Evolutionary conservation across 768 basidiomycete genomes (phyloP).

Genomic region (Pholiota microspora): DNA sequence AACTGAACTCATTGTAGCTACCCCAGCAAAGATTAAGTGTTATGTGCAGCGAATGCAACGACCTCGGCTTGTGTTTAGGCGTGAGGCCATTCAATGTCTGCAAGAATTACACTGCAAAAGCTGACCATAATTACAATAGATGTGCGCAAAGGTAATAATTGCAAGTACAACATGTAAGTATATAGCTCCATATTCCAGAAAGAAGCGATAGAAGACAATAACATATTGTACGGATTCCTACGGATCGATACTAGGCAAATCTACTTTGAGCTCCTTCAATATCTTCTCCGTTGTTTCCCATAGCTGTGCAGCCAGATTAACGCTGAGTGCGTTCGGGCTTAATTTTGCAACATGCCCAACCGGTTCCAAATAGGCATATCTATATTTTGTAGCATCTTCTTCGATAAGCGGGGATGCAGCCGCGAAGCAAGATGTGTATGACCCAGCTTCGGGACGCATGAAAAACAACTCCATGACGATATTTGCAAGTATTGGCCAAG

Average conservation of each 20-base stretch:
- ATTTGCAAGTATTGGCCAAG: slow-evolving; percentile 17
- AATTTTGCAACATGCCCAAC: slow-evolving; percentile 28
- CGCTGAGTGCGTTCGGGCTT: slow-evolving; percentile 30
- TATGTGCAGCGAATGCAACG: no score
- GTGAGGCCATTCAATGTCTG: no score
- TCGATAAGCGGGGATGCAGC: slow-evolving; percentile 36
- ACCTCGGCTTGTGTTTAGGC: no score
- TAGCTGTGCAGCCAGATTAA: slow-evolving; percentile 34
- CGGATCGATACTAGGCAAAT: not conserved
- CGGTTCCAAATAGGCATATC: slow-evolving; percentile 36
- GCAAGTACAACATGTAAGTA: no score
- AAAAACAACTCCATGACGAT: slow-evolving; percentile 26
- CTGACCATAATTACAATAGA: no score
- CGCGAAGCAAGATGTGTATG: slow-evolving; percentile 36
- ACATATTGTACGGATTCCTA: not conserved
- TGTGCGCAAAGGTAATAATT: no score
- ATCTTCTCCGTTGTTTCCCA: slow-evolving; percentile 34
- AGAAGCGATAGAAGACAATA: no score
- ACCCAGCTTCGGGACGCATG: slow-evolving; percentile 28
- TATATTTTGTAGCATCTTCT: slow-evolving; percentile 31
- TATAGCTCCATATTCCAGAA: no score
- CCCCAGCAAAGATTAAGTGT: no score
- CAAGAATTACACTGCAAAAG: no score
- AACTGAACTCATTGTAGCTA: no score
- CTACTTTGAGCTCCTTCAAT: slow-evolving; percentile 6